Percentiles rank a stretch among this genome's conserved stretches.
Conservation (phyloP, 495 filamentous ascomycete species). For the Penicillium turbatum region DNA sequence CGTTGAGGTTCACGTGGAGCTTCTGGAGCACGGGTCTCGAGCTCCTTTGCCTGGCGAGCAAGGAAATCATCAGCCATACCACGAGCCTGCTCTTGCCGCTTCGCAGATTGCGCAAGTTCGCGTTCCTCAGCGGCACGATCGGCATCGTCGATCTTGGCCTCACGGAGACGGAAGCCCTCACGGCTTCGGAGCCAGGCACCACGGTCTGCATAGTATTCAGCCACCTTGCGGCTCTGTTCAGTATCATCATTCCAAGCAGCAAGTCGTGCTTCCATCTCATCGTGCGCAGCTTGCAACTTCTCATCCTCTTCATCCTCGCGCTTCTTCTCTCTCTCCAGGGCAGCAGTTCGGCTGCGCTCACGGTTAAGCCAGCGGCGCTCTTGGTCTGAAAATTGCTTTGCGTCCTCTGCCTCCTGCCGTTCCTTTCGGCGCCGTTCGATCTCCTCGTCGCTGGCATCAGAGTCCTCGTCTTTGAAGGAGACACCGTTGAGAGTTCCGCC, state of each 20-base stretch:
- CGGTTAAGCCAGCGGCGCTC: constrained; percentile 88
- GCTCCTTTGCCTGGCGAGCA: constrained; percentile 79
- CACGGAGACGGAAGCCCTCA: constrained; percentile 63
- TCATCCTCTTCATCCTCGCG: constrained; percentile 69
- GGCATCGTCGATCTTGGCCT: constrained; percentile 70
- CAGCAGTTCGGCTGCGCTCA: constrained; percentile 76
- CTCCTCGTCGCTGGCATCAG: constrained; percentile 83
- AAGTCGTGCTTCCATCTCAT: constrained; percentile 68
- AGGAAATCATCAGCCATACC: constrained; percentile 93
- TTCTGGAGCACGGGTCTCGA: constrained; percentile 52
- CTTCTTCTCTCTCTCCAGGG: constrained; percentile 75
- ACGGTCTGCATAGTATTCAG: constrained; percentile 83
- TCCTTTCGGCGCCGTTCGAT: constrained; percentile 67
- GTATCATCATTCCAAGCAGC: constrained; percentile 84
- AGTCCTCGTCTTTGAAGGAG: constrained; percentile 74
- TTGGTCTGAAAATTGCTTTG: constrained; percentile 79
- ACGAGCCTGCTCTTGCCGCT: constrained; percentile 71
- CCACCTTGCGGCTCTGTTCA: constrained; percentile 65
- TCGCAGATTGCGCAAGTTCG: constrained; percentile 62
- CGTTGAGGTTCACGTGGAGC: constrained; percentile 70
- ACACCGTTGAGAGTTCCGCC: constrained; percentile 66
- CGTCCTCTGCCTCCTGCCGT: constrained; percentile 67
- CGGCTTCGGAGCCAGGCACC: constrained; percentile 82
- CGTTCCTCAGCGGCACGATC: constrained; percentile 76
- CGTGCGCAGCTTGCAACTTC: constrained; percentile 53